A percentile compares a stretch with the other conserved stretches of the same genome.
Evolutionary conservation across 257 asterid genomes (phyloP).

Genomic region (Solanum etuberosum): DNA sequence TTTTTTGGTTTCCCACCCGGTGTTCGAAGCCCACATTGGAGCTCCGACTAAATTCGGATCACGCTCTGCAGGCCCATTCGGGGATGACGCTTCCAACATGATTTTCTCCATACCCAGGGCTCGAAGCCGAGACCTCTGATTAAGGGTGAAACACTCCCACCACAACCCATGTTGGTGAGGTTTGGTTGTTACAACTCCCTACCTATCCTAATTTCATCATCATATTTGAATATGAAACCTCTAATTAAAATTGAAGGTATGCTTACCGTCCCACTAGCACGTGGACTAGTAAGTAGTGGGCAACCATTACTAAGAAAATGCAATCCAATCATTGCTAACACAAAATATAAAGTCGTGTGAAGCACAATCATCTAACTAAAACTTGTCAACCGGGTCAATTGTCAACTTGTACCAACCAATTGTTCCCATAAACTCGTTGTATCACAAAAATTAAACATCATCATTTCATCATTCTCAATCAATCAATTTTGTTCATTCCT

Average conservation of each 20-base stretch:
- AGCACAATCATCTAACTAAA: not conserved
- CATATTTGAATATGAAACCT: not conserved
- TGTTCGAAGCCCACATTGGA: no score
- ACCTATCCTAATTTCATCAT: no score
- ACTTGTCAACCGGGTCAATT: constrained; percentile 1
- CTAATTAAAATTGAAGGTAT: not conserved
- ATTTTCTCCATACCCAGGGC: no score
- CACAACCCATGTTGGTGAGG: no score
- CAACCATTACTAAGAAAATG: not conserved
- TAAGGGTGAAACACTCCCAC: no score
- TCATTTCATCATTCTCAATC: not conserved
- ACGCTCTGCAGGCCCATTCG: no score
- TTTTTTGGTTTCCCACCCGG: no score
- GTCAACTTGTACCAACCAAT: not conserved
- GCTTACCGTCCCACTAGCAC: not conserved
- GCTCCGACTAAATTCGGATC: no score
- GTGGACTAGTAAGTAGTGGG: not conserved
- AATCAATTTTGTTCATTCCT: not conserved
- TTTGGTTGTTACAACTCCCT: not conserved
- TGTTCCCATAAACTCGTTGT: not conserved
- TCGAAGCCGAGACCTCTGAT: no score
- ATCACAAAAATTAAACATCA: not conserved
- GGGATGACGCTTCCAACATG: no score
- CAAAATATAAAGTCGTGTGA: not conserved
- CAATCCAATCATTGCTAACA: not conserved